phyloP scores from a whole-genome alignment of 2,329 filamentous ascomycete genomes.

The Fusarium algeriense region DNA sequence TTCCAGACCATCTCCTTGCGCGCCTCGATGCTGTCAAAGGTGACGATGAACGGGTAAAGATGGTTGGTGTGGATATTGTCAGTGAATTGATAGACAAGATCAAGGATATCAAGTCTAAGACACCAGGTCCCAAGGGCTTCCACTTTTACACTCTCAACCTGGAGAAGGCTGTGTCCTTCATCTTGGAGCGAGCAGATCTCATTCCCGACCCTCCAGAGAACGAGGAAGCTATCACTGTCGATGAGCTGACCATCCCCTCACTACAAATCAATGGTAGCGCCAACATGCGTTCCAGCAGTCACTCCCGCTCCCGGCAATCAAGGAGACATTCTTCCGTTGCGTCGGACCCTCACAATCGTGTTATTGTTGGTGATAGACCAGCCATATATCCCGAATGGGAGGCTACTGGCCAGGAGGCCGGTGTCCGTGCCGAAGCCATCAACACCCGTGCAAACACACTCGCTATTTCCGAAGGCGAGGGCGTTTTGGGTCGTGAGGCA shows the following conservation, averaged over 20 bases:
- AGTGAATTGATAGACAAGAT: slow-evolving; percentile 86
- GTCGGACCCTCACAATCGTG: slow-evolving; percentile 86
- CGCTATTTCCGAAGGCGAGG: slow-evolving; percentile 94
- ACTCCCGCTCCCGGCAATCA: slow-evolving; percentile 53
- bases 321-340: slow-evolving; percentile 83
- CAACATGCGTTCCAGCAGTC: slow-evolving; percentile 50
- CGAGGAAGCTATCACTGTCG: slow-evolving; percentile 65
- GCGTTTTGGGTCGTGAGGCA: slow-evolving; percentile 88
- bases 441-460: slow-evolving; percentile 87
- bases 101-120: slow-evolving; percentile 71
- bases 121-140: slow-evolving; percentile 78
- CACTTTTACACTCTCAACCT: slow-evolving; percentile 98
- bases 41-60: slow-evolving; percentile 86
- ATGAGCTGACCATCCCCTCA: slow-evolving; percentile 49
- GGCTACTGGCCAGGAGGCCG: slow-evolving; percentile 80
- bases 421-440: slow-evolving; percentile 77
- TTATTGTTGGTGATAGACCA: slow-evolving; percentile 79
- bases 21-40: slow-evolving; percentile 79
- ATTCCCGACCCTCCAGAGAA: slow-evolving; percentile 75
- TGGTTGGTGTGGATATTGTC: slow-evolving; percentile 83
- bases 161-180: slow-evolving; percentile 95
- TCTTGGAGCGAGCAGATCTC: slow-evolving; percentile 85
- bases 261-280: slow-evolving; percentile 63
- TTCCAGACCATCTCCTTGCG: slow-evolving; percentile 77
- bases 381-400: slow-evolving; percentile 75